phyloP scores from a whole-genome alignment of 2,329 filamentous ascomycete species.

The Cytospora piceae region DNA sequence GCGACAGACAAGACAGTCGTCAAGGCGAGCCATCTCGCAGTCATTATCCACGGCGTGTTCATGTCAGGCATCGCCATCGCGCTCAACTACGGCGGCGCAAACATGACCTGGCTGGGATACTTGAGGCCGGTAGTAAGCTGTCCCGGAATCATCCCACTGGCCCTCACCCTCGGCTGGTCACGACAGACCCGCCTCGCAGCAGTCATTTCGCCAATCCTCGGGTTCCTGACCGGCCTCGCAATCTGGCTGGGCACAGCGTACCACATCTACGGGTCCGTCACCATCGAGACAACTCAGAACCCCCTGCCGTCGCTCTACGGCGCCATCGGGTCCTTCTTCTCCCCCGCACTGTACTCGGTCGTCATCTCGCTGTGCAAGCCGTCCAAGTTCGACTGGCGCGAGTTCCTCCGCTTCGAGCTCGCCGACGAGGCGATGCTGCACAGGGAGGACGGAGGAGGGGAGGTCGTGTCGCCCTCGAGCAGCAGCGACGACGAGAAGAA shows the following conservation, averaged over 20 bases:
- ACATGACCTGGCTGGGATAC: conserved; percentile 49
- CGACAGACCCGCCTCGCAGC: conserved; percentile 49
- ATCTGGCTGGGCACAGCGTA: conserved; percentile 49
- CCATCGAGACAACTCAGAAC: conserved; percentile 45
- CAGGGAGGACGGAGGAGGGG: conserved; percentile 1
- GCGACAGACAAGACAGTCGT: conserved; percentile 48
- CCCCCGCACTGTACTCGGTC: conserved; percentile 50
- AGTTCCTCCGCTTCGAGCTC: conserved; percentile 52
- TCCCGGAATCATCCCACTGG: conserved; percentile 48
- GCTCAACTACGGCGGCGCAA: conserved; percentile 52
- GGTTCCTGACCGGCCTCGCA: conserved; percentile 46
- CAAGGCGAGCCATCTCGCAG: conserved; percentile 50
- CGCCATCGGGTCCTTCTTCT: conserved; percentile 49
- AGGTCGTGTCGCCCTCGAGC: not conserved
- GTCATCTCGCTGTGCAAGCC: conserved; percentile 47
- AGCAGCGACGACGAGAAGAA: conserved; percentile 16
- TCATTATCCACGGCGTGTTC: conserved; percentile 51
- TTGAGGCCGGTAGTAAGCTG: conserved; percentile 36
- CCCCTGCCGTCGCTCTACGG: conserved; percentile 49
- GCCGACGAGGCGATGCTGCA: conserved; percentile 43
- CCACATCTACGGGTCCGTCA: conserved; percentile 44
- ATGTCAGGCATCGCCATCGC: conserved; percentile 52
- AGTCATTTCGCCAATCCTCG: conserved; percentile 43
- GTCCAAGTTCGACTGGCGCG: conserved; percentile 39
- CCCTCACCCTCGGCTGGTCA: conserved; percentile 49